Evolutionary conservation across 352 stramenopile genomes (phyloP).

Genomic region (Pythium monospermum): DNA sequence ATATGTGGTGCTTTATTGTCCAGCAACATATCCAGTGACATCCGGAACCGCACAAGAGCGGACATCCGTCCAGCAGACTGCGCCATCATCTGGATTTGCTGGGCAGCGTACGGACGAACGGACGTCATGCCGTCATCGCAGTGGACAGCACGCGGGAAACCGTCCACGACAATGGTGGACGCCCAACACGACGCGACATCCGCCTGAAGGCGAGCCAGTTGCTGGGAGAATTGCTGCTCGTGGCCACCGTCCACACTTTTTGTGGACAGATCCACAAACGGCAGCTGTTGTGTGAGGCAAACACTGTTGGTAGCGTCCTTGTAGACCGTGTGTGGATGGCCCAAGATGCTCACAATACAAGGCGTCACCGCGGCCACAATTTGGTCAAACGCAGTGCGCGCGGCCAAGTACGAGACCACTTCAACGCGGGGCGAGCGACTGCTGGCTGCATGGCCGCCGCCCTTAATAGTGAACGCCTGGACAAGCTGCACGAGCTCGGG

Average conservation of each 20-base stretch:
- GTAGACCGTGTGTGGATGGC: constrained; percentile 50
- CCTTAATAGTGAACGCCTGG: too few species aligned
- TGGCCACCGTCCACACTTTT: too few species aligned
- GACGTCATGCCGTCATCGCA: constrained; percentile 6
- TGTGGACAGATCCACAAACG: constrained; percentile 25
- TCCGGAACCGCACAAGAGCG: constrained; percentile 32
- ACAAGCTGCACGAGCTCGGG: constrained; percentile 31
- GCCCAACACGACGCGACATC: constrained; percentile 23
- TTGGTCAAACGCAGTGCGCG: constrained; percentile 5
- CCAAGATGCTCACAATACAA: constrained; percentile 28
- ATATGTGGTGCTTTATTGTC: constrained; percentile 26
- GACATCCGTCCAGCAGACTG: constrained; percentile 19
- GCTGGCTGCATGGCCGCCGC: background rate
- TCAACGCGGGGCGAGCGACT: background rate
- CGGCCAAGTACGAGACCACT: constrained; percentile 20
- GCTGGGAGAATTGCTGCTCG: background rate
- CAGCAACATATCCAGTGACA: constrained; percentile 38
- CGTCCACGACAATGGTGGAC: constrained; percentile 31
- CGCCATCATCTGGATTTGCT: constrained; percentile 46
- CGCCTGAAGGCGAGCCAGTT: constrained; percentile 12
- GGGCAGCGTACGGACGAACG: constrained; percentile 33
- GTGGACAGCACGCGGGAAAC: constrained; percentile 24
- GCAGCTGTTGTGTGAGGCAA: constrained; percentile 24
- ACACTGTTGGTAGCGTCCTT: constrained; percentile 14
- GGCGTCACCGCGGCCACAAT: constrained; percentile 21